phyloP scores from a whole-genome alignment of 352 stramenopile genomes.

The Globisporangium okanoganense region DNA sequence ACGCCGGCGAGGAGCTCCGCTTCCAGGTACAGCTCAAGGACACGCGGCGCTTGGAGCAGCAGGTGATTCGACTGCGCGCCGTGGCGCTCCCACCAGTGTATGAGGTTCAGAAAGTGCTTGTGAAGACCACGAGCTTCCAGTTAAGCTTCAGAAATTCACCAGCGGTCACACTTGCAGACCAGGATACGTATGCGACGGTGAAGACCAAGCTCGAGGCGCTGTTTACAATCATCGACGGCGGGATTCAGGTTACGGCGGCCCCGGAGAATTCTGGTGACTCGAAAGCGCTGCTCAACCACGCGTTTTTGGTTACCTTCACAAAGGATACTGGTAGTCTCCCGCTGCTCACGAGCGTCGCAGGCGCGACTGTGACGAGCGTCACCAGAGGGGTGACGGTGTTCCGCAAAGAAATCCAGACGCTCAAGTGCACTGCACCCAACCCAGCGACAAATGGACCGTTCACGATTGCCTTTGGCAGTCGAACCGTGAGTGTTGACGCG shows the following conservation, averaged over 20 bases:
- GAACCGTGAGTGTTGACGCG: constrained; percentile 31
- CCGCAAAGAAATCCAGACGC: constrained; percentile 74
- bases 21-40: constrained; percentile 94
- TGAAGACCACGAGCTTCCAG: constrained; percentile 32
- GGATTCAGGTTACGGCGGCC: constrained; percentile 67
- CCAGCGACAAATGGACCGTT: constrained; percentile 43
- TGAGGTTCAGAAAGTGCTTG: constrained; percentile 59
- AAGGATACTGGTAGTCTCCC: constrained; percentile 47
- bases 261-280: constrained; percentile 24
- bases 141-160: constrained; percentile 64
- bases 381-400: constrained; percentile 37
- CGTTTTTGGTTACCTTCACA: constrained; percentile 75
- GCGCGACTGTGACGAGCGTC: constrained; percentile 29
- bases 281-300: constrained; percentile 22
- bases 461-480: constrained; percentile 43
- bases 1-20: constrained; percentile 39
- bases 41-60: constrained; percentile 56
- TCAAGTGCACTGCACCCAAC: constrained; percentile 58
- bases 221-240: constrained; percentile 72
- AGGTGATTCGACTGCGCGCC: constrained; percentile 55
- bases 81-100: constrained; percentile 39
- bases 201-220: constrained; percentile 70
- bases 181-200: constrained; percentile 39
- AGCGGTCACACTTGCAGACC: constrained; percentile 25
- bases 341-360: constrained; percentile 18